Conservation (phyloP, 2,329 filamentous ascomycete species). For the Tolypocladium guangdongense region DNA sequence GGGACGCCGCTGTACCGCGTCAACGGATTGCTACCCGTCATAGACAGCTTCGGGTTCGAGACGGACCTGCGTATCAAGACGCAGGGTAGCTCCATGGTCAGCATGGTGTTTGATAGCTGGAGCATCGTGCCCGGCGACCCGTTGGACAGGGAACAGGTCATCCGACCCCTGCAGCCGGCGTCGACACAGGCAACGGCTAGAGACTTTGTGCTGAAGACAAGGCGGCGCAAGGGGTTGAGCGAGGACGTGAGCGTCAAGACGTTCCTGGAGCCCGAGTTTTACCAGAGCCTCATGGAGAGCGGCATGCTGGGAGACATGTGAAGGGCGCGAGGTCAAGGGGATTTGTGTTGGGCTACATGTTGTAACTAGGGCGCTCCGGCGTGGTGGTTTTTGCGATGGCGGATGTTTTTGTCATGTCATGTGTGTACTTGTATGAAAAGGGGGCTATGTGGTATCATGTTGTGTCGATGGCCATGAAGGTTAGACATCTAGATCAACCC, state of each 20-base stretch:
- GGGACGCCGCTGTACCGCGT: constrained; percentile 91
- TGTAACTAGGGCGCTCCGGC: background rate
- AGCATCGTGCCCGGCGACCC: constrained; percentile 92
- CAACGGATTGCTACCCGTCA: constrained; percentile 83
- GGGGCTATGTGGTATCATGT: background rate
- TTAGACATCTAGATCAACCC: background rate
- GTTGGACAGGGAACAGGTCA: constrained; percentile 73
- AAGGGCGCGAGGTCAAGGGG: background rate
- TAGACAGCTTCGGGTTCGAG: constrained; percentile 96
- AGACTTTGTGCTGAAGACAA: constrained; percentile 94
- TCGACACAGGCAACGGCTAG: constrained; percentile 79
- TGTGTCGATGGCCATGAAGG: background rate
- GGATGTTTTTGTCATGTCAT: background rate
- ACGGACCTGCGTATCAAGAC: constrained; percentile 95
- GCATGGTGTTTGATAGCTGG: constrained; percentile 92
- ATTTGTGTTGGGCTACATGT: background rate
- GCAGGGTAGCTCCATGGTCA: constrained; percentile 82
- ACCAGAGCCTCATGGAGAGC: constrained; percentile 77
- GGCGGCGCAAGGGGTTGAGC: constrained; percentile 82
- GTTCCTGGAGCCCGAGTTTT: constrained; percentile 91
- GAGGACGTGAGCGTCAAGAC: constrained; percentile 95
- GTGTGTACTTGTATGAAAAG: background rate
- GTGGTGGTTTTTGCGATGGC: background rate
- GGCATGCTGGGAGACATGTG: constrained; percentile 60
- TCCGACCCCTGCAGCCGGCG: constrained; percentile 79